Evolutionary conservation across 257 asterid species (phyloP).

Genomic region (Nicotiana noctiflora): DNA sequence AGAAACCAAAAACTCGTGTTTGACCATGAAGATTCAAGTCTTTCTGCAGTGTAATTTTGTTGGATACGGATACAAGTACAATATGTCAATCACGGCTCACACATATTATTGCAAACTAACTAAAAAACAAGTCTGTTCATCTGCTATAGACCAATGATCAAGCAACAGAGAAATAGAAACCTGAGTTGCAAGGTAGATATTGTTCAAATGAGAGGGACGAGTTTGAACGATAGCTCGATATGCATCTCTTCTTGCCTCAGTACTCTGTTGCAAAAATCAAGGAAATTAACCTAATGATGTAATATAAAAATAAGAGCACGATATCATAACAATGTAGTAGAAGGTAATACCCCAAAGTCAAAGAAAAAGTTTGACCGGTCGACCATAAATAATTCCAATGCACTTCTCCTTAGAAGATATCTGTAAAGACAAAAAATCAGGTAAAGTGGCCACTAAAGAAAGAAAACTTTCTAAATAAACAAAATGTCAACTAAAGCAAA

Average conservation of each 20-base stretch:
- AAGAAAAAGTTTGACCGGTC: slow-evolving; percentile 95
- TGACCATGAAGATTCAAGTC: background rate
- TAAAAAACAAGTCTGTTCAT: background rate
- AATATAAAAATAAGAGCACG: background rate
- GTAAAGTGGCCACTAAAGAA: background rate
- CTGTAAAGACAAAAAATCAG: slow-evolving; percentile 33
- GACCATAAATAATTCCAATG: slow-evolving; percentile 89
- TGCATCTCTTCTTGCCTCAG: slow-evolving; percentile 72
- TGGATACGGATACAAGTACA: background rate
- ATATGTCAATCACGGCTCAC: background rate
- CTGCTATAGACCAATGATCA: slow-evolving; percentile 19
- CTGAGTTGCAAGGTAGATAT: slow-evolving; percentile 97
- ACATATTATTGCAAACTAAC: background rate
- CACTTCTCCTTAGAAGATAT: slow-evolving; percentile 97
- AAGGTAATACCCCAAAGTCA: slow-evolving; percentile 84
- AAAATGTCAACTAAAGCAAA: background rate
- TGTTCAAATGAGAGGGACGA: slow-evolving; percentile 89
- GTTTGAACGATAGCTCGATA: slow-evolving; percentile 98
- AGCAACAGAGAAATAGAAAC: slow-evolving; percentile 30
- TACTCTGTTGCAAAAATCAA: slow-evolving; percentile 42
- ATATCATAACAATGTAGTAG: background rate
- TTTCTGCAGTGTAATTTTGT: background rate
- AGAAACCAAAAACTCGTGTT: background rate
- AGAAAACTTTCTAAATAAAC: background rate
- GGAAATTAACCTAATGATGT: slow-evolving; percentile 12